Conservation (phyloP, 2,329 filamentous ascomycete genomes). For the Fusarium subtropicale region DNA sequence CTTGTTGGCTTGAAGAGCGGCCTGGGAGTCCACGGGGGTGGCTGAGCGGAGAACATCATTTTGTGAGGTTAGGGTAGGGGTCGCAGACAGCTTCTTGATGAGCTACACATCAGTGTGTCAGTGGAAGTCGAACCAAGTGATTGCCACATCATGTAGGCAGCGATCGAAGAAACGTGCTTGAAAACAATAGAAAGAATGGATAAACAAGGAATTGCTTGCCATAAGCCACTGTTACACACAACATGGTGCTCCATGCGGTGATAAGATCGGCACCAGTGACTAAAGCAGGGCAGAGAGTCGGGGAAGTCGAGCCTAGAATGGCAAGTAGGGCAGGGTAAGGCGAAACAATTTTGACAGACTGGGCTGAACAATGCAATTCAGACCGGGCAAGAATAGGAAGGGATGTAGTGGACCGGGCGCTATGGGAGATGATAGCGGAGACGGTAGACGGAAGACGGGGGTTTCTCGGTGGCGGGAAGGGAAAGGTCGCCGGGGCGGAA, state of each 20-base stretch:
- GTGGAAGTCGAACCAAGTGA: conserved; percentile 31
- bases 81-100: conserved; percentile 97
- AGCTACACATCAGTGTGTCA: conserved; percentile 69
- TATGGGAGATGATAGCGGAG: conserved; percentile 44
- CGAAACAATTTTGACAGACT: conserved; percentile 8
- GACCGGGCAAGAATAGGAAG: conserved; percentile 19
- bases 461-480: conserved; percentile 35
- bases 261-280: conserved; percentile 30
- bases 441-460: conserved; percentile 29
- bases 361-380: conserved; percentile 18
- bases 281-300: conserved; percentile 23
- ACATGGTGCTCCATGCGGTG: conserved; percentile 12
- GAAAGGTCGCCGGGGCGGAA: conserved; percentile 35
- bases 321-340: conserved; percentile 18
- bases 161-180: conserved; percentile 39
- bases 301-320: conserved; percentile 4
- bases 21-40: conserved; percentile 78
- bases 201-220: conserved; percentile 36
- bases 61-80: conserved; percentile 83
- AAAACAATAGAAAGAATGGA: conserved; percentile 34
- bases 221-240: conserved; percentile 35
- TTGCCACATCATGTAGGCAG: conserved; percentile 31
- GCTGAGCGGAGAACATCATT: conserved; percentile 67
- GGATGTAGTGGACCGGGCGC: conserved; percentile 30
- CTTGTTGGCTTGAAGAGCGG: conserved; percentile 93